Percentiles rank a stretch among this genome's conserved stretches.
Conservation (phyloP, 1,284 basidiomycete species). For the Mycena sp. region DNA sequence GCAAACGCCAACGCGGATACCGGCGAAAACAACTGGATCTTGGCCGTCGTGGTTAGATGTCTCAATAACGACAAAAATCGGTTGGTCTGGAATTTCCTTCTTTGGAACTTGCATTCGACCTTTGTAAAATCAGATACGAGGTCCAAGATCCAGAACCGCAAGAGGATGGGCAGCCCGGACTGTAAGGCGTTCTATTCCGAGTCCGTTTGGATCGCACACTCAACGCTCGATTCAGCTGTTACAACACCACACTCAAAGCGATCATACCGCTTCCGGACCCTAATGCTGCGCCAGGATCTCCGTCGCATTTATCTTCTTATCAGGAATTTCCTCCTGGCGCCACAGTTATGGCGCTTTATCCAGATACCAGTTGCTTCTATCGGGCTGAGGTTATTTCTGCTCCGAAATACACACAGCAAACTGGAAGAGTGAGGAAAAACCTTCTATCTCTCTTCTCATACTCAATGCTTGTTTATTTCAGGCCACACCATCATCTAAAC, state of each 20-base stretch:
- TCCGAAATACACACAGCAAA: constrained; percentile 65
- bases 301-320: constrained; percentile 75
- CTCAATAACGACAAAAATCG: constrained; percentile 77
- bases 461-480: constrained; percentile 30
- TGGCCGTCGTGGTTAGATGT: constrained; percentile 78
- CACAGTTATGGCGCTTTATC: constrained; percentile 84
- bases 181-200: constrained; percentile 52
- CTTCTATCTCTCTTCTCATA: constrained; percentile 22
- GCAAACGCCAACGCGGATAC: constrained; percentile 56
- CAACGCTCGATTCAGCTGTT: constrained; percentile 52
- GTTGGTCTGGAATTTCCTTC: constrained; percentile 46
- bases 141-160: constrained; percentile 85
- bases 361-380: constrained; percentile 89
- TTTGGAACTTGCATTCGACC: neutral
- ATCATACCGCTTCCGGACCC: constrained; percentile 85
- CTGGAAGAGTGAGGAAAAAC: constrained; percentile 58
- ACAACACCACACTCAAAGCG: constrained; percentile 72
- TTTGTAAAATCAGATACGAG: constrained; percentile 66
- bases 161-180: constrained; percentile 78
- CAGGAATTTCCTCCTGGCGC: constrained; percentile 77
- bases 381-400: constrained; percentile 81
- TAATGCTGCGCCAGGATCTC: constrained; percentile 61
- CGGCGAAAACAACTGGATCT: constrained; percentile 84
- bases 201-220: constrained; percentile 23
- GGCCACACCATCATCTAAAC: constrained; percentile 55